Evolutionary conservation across 225 moss, liverwort and hornwort species (phyloP).

Genomic region (Physcomitrellopsis africana): DNA sequence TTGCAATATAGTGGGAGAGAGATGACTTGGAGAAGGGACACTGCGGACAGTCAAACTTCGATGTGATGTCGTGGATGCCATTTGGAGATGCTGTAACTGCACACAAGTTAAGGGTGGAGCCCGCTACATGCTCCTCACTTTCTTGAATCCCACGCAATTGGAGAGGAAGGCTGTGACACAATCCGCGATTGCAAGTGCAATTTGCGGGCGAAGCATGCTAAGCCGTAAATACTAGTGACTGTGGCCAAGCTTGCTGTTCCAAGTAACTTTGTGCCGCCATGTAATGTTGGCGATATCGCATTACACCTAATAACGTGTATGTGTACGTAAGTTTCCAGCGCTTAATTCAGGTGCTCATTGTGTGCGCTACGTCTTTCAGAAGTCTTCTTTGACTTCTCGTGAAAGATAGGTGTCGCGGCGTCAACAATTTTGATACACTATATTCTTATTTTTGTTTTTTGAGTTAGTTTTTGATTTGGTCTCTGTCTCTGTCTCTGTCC

Average conservation of each 20-base stretch:
- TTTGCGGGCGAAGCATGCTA: not conserved
- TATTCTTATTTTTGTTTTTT: not conserved
- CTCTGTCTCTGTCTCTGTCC: no score
- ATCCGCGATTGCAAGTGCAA: no score
- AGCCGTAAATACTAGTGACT: not conserved
- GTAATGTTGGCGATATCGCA: no score
- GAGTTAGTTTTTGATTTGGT: not conserved
- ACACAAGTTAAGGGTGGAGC: conserved; percentile 24
- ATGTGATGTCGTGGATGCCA: not conserved
- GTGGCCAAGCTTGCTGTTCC: not conserved
- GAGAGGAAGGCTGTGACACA: not conserved
- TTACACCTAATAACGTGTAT: conserved; percentile 26
- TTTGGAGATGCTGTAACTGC: conserved; percentile 25
- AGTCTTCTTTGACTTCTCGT: conserved; percentile 31
- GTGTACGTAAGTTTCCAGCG: not conserved
- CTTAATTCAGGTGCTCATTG: no score
- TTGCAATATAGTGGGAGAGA: not conserved
- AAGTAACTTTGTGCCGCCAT: no score
- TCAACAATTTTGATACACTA: conserved; percentile 21
- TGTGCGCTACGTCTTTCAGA: conserved; percentile 29
- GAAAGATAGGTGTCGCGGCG: conserved; percentile 28
- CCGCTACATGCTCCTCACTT: conserved; percentile 29
- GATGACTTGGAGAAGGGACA: conserved; percentile 27
- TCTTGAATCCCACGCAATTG: conserved; percentile 29
- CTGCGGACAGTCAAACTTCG: not conserved